phyloP scores from a whole-genome alignment of 108 stramenopile genomes.

The Skeletonema tropicum region DNA sequence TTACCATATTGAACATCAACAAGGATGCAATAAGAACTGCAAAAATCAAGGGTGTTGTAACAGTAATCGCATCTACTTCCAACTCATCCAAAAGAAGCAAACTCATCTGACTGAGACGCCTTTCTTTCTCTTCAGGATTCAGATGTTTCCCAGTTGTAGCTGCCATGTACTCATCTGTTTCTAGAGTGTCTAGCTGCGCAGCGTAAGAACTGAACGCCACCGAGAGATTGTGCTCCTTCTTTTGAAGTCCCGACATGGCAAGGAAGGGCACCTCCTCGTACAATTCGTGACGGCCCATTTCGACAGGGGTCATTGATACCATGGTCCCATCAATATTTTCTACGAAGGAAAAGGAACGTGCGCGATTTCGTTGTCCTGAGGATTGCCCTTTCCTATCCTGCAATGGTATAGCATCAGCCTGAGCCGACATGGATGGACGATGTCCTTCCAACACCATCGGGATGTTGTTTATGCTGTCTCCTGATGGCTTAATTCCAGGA shows the following conservation, averaged over 20 bases:
- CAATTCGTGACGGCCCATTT: conserved; percentile 84
- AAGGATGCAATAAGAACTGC: conserved; percentile 64
- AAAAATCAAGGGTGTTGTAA: conserved; percentile 85
- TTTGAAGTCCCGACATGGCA: conserved; percentile 85
- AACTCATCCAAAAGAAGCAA: conserved; percentile 85
- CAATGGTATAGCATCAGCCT: conserved; percentile 3
- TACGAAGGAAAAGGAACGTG: conserved; percentile 36
- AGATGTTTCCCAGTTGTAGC: conserved; percentile 42
- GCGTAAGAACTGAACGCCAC: conserved; percentile 80
- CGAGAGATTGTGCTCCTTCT: conserved; percentile 63
- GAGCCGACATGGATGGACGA: conserved; percentile 23
- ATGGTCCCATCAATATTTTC: conserved; percentile 34
- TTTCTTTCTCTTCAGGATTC: conserved; percentile 54
- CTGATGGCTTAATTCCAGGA: conserved; percentile 15
- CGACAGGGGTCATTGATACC: conserved; percentile 54
- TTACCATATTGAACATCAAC: conserved; percentile 52
- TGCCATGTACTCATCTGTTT: conserved; percentile 44
- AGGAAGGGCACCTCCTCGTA: conserved; percentile 83
- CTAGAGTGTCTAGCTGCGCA: conserved; percentile 73
- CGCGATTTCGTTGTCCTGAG: conserved; percentile 5
- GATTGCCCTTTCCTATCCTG: neutral
- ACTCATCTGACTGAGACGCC: conserved; percentile 58
- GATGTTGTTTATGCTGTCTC: conserved; percentile 30
- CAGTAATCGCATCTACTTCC: conserved; percentile 78
- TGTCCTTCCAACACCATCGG: conserved; percentile 33